A percentile compares a stretch with the other conserved stretches of the same genome.
Conservation (phyloP, 176 grass and related monocot genomes). For the Poa annua region DNA sequence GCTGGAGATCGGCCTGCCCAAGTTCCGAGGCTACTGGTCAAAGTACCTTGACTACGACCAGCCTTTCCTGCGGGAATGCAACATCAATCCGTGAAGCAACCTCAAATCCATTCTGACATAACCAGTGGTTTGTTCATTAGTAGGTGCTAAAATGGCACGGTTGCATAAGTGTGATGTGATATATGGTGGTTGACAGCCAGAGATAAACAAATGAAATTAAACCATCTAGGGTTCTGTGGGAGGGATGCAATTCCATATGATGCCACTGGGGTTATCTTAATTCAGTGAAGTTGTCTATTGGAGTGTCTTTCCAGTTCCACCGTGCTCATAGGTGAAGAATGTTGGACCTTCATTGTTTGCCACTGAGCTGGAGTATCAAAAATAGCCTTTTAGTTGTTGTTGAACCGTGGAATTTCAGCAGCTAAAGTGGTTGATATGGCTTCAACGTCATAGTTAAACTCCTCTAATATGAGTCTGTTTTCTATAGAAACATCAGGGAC, state of each 20-base stretch:
- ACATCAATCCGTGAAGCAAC: constrained; percentile 69
- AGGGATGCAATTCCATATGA: not conserved
- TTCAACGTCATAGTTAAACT: not conserved
- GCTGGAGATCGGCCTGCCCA: constrained; percentile 81
- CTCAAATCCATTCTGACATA: constrained; percentile 29
- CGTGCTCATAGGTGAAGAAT: not conserved
- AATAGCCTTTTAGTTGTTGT: not conserved
- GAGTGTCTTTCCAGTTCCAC: not conserved
- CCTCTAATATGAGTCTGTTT: not conserved
- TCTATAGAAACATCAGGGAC: not conserved
- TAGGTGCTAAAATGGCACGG: not conserved
- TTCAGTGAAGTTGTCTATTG: not conserved
- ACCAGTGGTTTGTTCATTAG: not conserved
- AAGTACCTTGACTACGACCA: constrained; percentile 80
- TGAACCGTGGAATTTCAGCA: not conserved
- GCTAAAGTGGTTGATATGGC: not conserved
- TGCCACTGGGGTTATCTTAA: not conserved
- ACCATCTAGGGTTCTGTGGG: not conserved
- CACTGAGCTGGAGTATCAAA: too few species aligned
- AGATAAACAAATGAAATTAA: not conserved
- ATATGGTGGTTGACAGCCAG: not conserved
- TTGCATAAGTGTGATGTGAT: not conserved
- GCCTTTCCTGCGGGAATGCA: constrained; percentile 72
- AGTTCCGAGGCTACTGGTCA: constrained; percentile 75
- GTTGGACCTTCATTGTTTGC: too few species aligned